These are phyloP conservation scores for Dendryphion nanum DNA, from an alignment of 2,329 filamentous ascomycete genomes.

Conservation along the genomic window DNA sequence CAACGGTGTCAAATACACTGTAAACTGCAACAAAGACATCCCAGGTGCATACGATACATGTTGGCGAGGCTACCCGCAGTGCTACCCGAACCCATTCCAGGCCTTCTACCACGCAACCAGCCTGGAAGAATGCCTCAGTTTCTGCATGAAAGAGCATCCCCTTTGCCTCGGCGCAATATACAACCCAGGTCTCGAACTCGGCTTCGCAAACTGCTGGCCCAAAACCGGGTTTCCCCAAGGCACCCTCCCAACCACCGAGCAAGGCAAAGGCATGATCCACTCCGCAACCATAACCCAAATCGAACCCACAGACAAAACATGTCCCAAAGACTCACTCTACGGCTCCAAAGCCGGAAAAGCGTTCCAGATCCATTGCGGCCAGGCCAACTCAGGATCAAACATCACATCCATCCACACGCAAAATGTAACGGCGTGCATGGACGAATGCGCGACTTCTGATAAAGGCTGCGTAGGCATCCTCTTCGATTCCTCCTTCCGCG, in stretches of 20 bases:
- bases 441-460: conserved; percentile 22
- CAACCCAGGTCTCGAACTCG: conserved; percentile 25
- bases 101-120: conserved; percentile 27
- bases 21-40: conserved; percentile 28
- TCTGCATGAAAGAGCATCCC: conserved; percentile 27
- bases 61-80: conserved; percentile 19
- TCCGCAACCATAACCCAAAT: conserved; percentile 24
- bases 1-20: conserved; percentile 24
- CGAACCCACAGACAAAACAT: conserved; percentile 18
- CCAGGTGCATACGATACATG: conserved; percentile 13
- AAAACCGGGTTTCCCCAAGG: conserved; percentile 17
- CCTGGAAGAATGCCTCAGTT: conserved; percentile 25
- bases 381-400: conserved; percentile 27
- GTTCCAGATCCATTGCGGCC: conserved; percentile 28
- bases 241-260: conserved; percentile 7
- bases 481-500: conserved; percentile 22
- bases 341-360: conserved; percentile 11
- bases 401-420: conserved; percentile 25
- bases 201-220: conserved; percentile 34
- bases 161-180: conserved; percentile 29
- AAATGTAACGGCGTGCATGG: conserved; percentile 30
- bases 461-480: conserved; percentile 24
- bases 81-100: conserved; percentile 10
- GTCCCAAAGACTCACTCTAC: conserved; percentile 16
- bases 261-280: conserved; percentile 18